Conservation (phyloP, 441 rosid genomes). For the Arabidopsis hybrid region DNA sequence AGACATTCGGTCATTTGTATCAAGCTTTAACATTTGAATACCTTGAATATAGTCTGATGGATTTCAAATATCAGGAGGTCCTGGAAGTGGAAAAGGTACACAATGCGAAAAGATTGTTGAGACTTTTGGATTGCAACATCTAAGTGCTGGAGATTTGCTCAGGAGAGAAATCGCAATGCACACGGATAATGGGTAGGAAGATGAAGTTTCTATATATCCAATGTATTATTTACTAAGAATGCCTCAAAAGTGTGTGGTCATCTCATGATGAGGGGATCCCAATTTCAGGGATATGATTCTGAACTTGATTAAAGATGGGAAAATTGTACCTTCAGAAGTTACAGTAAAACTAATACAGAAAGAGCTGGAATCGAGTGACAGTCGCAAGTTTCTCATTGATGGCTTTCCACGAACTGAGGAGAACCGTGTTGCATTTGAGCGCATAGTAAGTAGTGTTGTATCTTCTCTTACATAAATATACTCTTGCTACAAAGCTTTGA, state of each 20-base stretch:
- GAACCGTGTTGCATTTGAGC: constrained; percentile 73
- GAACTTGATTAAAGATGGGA: constrained; percentile 71
- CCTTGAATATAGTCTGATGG: constrained; percentile 1
- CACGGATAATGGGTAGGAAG: constrained; percentile 62
- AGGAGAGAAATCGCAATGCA: constrained; percentile 68
- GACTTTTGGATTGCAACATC: constrained; percentile 66
- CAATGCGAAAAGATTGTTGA: constrained; percentile 70
- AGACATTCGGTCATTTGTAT: neutral
- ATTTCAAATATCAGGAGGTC: constrained; percentile 59
- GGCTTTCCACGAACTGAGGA: constrained; percentile 83
- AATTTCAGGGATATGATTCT: constrained; percentile 68
- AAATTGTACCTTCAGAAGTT: constrained; percentile 79
- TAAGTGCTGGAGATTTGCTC: constrained; percentile 82
- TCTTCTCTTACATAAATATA: neutral
- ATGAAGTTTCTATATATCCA: neutral
- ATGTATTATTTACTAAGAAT: neutral
- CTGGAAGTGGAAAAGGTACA: constrained; percentile 88
- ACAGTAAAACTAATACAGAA: constrained; percentile 65
- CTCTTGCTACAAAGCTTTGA: neutral
- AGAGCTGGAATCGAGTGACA: constrained; percentile 64
- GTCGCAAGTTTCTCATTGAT: constrained; percentile 75
- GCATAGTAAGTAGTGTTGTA: constrained; percentile 53
- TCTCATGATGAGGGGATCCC: constrained; percentile 32
- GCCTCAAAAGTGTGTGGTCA: constrained; percentile 14
- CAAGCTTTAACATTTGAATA: neutral